These are phyloP conservation scores for Beauveria pseudobassiana DNA, from an alignment of 2,329 filamentous ascomycete species.

Conservation along the genomic window DNA sequence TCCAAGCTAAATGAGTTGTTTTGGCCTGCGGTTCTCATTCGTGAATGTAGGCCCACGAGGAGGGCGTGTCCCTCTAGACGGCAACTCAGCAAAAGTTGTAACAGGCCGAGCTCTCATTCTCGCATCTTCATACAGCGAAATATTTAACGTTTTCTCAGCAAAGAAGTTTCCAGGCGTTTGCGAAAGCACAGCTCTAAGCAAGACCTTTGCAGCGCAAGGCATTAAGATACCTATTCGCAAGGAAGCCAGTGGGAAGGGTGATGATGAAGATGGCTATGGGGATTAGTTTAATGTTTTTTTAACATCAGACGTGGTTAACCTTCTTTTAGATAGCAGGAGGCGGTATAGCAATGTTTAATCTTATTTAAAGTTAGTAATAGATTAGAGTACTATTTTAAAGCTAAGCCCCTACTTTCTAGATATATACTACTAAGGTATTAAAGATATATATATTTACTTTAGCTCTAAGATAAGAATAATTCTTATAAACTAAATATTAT, in stretches of 20 bases:
- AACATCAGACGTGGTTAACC: no score
- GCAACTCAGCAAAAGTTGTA: conserved; percentile 49
- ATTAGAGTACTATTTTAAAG: no score
- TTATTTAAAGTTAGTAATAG: no score
- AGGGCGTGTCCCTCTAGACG: conserved; percentile 28
- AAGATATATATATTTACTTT: no score
- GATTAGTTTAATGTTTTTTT: conserved; percentile 16
- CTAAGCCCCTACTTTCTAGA: no score
- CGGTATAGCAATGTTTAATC: no score
- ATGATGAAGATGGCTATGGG: conserved; percentile 42
- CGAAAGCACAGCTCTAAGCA: conserved; percentile 84
- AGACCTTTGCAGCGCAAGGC: conserved; percentile 85
- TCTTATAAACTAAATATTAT: no score
- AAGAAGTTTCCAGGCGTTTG: conserved; percentile 99
- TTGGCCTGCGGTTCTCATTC: conserved; percentile 62
- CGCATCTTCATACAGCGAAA: conserved; percentile 77
- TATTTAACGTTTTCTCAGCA: conserved; percentile 89
- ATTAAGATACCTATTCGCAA: conserved; percentile 97
- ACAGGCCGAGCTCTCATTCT: conserved; percentile 72
- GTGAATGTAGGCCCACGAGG: conserved; percentile 65
- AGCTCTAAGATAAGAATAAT: no score
- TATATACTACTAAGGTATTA: no score
- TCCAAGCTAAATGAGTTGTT: background rate
- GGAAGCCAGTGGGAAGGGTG: conserved; percentile 55
- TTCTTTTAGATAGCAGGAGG: no score